Conservation (phyloP, 2,329 filamentous ascomycete species). For the Hymenoscyphus repandus region DNA sequence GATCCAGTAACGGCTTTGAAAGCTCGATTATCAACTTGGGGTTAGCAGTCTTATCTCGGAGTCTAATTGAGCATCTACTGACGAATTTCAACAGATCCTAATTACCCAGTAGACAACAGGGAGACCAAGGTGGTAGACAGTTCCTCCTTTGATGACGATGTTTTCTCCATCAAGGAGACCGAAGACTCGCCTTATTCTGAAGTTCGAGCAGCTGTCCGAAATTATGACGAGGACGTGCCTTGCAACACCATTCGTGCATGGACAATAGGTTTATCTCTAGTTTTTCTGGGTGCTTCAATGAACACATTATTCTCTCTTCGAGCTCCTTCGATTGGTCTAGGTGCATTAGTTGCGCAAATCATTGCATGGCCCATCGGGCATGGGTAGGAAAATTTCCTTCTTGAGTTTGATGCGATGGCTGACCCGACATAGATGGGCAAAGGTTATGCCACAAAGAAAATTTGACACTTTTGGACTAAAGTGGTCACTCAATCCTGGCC, state of each 20-base stretch:
- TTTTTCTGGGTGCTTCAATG: slow-evolving; percentile 19
- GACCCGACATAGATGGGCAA: slow-evolving; percentile 41
- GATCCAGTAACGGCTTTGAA: slow-evolving; percentile 19
- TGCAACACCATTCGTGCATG: slow-evolving; percentile 63
- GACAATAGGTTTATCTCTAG: slow-evolving; percentile 49
- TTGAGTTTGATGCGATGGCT: not conserved
- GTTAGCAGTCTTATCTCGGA: slow-evolving; percentile 1
- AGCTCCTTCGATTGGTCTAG: slow-evolving; percentile 38
- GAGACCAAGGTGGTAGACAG: slow-evolving; percentile 62
- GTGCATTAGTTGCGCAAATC: slow-evolving; percentile 25
- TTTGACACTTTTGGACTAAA: slow-evolving; percentile 44
- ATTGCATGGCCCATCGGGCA: slow-evolving; percentile 45
- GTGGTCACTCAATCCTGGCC: slow-evolving; percentile 60
- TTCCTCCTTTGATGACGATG: slow-evolving; percentile 40
- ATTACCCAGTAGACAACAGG: slow-evolving; percentile 4
- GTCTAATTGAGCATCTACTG: too few relatives aligned
- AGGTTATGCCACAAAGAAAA: slow-evolving; percentile 19
- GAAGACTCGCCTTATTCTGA: slow-evolving; percentile 25
- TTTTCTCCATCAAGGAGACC: slow-evolving; percentile 24
- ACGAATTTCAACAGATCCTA: too few relatives aligned
- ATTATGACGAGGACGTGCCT: slow-evolving; percentile 59
- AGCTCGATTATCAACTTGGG: slow-evolving; percentile 16
- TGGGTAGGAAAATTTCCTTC: slow-evolving; percentile 21
- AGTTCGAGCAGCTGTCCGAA: slow-evolving; percentile 49
- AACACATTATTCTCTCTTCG: slow-evolving; percentile 30